Conservation (phyloP, 2,329 filamentous ascomycete species). For the Ophiocordyceps sinensis region DNA sequence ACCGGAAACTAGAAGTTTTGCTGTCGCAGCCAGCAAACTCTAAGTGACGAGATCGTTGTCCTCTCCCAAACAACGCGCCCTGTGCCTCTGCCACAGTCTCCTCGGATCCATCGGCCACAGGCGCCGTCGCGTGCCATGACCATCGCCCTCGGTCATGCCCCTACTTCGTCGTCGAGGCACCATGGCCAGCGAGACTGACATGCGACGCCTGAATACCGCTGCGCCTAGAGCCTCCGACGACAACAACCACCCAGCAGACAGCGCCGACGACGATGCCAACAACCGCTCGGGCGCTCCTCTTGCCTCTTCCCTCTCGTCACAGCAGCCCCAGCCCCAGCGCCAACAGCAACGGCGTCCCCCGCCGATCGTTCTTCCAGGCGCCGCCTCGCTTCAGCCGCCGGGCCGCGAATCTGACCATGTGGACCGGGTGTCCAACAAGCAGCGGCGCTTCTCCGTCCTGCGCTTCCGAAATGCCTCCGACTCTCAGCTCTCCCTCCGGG, state of each 20-base stretch:
- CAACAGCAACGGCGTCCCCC: not conserved
- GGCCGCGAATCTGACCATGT: constrained; percentile 15
- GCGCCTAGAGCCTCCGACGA: constrained; percentile 11
- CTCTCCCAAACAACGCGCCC: too few relatives aligned
- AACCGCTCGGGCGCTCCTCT: not conserved
- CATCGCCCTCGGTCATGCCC: constrained; percentile 33
- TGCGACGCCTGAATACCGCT: constrained; percentile 35
- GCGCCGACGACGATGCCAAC: constrained; percentile 8
- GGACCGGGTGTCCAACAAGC: constrained; percentile 40
- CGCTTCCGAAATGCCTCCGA: constrained; percentile 88
- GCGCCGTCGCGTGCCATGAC: constrained; percentile 22
- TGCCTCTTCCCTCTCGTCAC: constrained; percentile 1
- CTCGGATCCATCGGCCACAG: constrained; percentile 4
- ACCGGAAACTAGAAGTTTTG: too few relatives aligned
- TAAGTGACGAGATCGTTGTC: too few relatives aligned
- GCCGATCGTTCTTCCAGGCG: not conserved
- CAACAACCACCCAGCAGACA: not conserved
- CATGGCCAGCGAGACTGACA: constrained; percentile 43
- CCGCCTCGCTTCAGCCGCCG: constrained; percentile 8
- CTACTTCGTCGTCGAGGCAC: constrained; percentile 48
- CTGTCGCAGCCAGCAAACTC: too few relatives aligned
- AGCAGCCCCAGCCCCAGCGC: not conserved
- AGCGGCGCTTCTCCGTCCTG: constrained; percentile 55
- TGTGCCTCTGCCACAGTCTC: constrained; percentile 1
- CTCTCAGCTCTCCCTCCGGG: constrained; percentile 65